phyloP scores from a whole-genome alignment of 75 land plant genomes.

The Isoetes taiwanensis region DNA sequence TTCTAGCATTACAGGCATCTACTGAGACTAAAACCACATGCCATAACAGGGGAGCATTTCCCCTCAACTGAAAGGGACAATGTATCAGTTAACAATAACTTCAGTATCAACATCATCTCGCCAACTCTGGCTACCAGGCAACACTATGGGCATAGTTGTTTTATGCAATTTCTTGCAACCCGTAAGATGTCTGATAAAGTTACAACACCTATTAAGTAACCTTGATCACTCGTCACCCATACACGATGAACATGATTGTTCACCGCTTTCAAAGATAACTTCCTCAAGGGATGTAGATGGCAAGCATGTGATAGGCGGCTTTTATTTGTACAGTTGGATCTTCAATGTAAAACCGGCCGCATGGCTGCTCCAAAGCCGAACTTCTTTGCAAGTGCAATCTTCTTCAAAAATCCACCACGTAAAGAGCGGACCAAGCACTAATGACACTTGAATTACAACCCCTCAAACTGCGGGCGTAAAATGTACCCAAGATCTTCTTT shows the following conservation, averaged over 20 bases:
- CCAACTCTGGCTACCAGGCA: too few relatives aligned
- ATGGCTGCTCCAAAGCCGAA: conserved; percentile 13
- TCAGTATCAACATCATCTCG: too few relatives aligned
- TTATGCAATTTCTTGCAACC: conserved; percentile 16
- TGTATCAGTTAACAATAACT: too few relatives aligned
- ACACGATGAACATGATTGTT: conserved; percentile 52
- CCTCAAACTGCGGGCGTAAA: conserved; percentile 68
- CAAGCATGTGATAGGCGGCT: conserved; percentile 38
- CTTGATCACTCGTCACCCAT: conserved; percentile 56
- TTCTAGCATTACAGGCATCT: too few relatives aligned
- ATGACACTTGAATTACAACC: conserved; percentile 49
- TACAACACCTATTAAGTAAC: conserved; percentile 51
- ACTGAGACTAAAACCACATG: too few relatives aligned
- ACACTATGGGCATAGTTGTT: too few relatives aligned
- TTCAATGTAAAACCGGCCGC: too few relatives aligned
- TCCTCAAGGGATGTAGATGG: conserved; percentile 25
- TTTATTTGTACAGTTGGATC: too few relatives aligned
- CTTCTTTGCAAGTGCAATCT: conserved; percentile 14
- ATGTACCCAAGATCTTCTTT: conserved; percentile 51
- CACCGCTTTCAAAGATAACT: conserved; percentile 48
- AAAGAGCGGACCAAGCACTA: conserved; percentile 32
- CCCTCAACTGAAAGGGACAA: too few relatives aligned
- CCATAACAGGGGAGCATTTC: too few relatives aligned
- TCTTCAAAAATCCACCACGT: conserved; percentile 35
- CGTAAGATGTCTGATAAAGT: conserved; percentile 66